Evolutionary conservation across 371 early-diverging fungal species (phyloP).

Genomic region (Haplosporangium sp.): DNA sequence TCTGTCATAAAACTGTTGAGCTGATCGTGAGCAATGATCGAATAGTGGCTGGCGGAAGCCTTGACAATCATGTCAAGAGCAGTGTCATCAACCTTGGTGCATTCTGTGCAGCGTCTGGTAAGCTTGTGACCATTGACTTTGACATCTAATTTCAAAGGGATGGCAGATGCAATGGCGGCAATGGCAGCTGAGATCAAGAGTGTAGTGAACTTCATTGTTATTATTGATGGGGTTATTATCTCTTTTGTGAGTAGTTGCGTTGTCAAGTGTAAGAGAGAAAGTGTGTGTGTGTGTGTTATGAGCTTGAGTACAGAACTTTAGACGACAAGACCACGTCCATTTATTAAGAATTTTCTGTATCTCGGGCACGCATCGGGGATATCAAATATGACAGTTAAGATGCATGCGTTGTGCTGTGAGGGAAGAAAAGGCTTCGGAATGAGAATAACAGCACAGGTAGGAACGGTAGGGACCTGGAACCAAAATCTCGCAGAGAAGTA

Average conservation of each 20-base stretch:
- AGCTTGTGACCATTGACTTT: neutral
- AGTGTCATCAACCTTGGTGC: slow-evolving; percentile 6
- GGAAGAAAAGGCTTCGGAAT: neutral
- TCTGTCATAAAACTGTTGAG: slow-evolving; percentile 31
- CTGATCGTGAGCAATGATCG: slow-evolving; percentile 22
- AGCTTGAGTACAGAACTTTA: neutral
- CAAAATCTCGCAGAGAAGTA: neutral
- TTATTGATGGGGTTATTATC: neutral
- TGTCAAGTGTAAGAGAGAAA: neutral
- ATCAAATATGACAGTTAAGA: neutral
- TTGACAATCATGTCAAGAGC: slow-evolving; percentile 36
- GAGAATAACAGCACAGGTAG: neutral
- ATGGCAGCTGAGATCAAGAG: slow-evolving; percentile 41
- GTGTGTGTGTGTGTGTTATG: neutral
- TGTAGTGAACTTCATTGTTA: slow-evolving; percentile 31
- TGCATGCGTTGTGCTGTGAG: neutral
- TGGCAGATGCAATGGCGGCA: slow-evolving; percentile 24
- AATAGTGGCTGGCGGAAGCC: slow-evolving; percentile 40
- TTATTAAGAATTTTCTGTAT: neutral
- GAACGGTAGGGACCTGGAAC: neutral
- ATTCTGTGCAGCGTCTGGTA: slow-evolving; percentile 6
- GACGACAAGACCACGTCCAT: neutral
- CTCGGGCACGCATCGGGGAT: neutral
- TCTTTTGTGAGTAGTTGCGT: neutral
- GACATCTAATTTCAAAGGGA: slow-evolving; percentile 4